Evolutionary conservation across 208 protist genomes (phyloP), one percentile per base, ranked within the genome.

Genomic region (Borovskyia barvae): DNA sequence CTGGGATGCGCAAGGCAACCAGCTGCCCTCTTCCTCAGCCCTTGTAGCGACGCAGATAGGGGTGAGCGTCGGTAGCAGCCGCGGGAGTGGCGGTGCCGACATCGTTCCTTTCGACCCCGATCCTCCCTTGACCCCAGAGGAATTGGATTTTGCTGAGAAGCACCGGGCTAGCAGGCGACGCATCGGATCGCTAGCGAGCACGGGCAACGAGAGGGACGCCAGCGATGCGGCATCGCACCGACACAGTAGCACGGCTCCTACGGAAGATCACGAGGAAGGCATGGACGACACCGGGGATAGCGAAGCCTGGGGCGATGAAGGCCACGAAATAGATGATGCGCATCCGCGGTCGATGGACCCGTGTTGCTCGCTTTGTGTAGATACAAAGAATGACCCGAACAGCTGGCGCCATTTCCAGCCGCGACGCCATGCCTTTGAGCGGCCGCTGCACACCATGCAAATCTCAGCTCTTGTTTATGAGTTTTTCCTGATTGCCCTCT

Each of bases 391-490:
- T 7, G 36, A 79, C 40, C 76, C 73, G 9, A 67, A 87, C 32
- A 57, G 62, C 14, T 92, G 85, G 82, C 67, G 66, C n/a, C 48
- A 42, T 41, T 64, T 75, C 46, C 41, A 46, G 41, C 60, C 77
- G 14, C 82, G 86, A 0, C 70, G 71, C 14, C 63, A 87, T 65
- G 83, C 74, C 25, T 80, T 90, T 51, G 67, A 93, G 61, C 61
- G 63, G 20, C 87, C 87, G n/a, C 54, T 90, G 41, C 80, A 94
- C 64, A 32, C 40, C 1, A 43, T 87, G 43, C 83, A 94, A 60
- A 49, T 94, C 39, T 45, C 64, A 7, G 82, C 83, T 17, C 37
- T 82, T n/a, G 35, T 72, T 17, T 50, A 84, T 25, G 77, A 75
- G 46, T 12, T 75, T 4, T 8, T 86, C 17, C 57, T 71, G 46